phyloP scores from a whole-genome alignment of 2,329 filamentous ascomycete genomes.

The Nigrograna mackinnonii region DNA sequence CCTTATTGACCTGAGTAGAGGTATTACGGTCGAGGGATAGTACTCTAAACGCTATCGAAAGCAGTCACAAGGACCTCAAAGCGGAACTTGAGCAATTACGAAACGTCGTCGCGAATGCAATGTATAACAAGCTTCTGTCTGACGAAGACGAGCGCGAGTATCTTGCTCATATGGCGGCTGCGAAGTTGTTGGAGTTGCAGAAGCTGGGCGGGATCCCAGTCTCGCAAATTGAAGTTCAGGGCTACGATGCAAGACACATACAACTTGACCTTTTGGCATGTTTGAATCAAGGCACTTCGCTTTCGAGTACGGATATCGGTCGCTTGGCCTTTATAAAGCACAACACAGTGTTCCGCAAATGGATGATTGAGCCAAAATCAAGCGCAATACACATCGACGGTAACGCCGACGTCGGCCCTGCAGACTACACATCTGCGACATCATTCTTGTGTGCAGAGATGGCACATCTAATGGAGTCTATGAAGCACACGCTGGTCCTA shows the following conservation, averaged over 20 bases:
- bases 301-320: background rate
- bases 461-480: background rate
- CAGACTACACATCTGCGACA: background rate
- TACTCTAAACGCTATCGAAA: conserved; percentile 1
- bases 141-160: conserved; percentile 6
- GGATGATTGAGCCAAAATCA: background rate
- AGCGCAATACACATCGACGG: background rate
- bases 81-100: conserved; percentile 3
- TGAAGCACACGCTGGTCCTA: conserved; percentile 1
- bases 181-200: conserved; percentile 2
- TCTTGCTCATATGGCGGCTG: conserved; percentile 3
- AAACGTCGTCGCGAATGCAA: conserved; percentile 4
- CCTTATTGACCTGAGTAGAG: conserved; percentile 2
- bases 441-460: background rate
- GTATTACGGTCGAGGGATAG: conserved; percentile 3
- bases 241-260: background rate
- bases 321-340: background rate
- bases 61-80: conserved; percentile 4
- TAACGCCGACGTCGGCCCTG: background rate
- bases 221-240: background rate
- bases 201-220: background rate
- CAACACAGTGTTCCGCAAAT: background rate
- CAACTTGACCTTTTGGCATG: background rate
- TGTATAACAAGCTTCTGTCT: conserved; percentile 5
- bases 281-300: background rate